Evolutionary conservation across 1,139 yeast species (phyloP), one percentile per base, ranked within the genome.

Genomic region (Pichia inconspicua): DNA sequence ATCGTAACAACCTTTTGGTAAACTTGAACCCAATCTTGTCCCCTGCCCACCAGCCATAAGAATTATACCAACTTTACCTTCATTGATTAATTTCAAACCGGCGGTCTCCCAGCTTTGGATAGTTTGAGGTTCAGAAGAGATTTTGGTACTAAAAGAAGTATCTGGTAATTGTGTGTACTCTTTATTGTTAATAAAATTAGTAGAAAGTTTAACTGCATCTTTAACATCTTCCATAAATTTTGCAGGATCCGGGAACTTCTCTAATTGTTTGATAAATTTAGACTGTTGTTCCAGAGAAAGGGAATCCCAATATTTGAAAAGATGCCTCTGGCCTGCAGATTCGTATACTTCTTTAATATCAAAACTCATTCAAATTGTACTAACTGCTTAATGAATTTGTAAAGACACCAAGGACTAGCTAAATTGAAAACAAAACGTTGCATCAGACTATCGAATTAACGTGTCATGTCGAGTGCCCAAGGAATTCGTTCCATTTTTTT

Each of bases 11-110:
- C 99, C 99, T 67, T 92, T 92, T 41, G 99, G 99, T 32, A 71
- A 80, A 15, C 79, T 70, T 1, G 96, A 87, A 1, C 98, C 98
- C 50, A 92, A 73, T 54, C 99, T 75, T 4, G 97, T 84, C 31
- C 98, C 99, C 67, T 92, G 98, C 48, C 99, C 99, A 49, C 98
- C 99, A 11, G 98, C 97, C 84, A 92, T 82, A 49, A 92, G 74
- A 42, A 92, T 74, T 9, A 92, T 92, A 27, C 89, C 98, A 22
- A 90, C 97, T 60, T 84, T 78, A 56, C 84, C 84, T 28, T 71
- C 64, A 31, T 78, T 68, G 52, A 92, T 83, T 38, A 94, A 84
- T 36, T 78, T 70, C 41, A 84, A 66, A 14, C 99, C 99, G 17
- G 68, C 51, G 1, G 67, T 57, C 32, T 64, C 60, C 89, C 95